These are phyloP conservation scores for Castanopsis chinensis DNA, from an alignment of 306 rosid species.

Conservation along the genomic window DNA sequence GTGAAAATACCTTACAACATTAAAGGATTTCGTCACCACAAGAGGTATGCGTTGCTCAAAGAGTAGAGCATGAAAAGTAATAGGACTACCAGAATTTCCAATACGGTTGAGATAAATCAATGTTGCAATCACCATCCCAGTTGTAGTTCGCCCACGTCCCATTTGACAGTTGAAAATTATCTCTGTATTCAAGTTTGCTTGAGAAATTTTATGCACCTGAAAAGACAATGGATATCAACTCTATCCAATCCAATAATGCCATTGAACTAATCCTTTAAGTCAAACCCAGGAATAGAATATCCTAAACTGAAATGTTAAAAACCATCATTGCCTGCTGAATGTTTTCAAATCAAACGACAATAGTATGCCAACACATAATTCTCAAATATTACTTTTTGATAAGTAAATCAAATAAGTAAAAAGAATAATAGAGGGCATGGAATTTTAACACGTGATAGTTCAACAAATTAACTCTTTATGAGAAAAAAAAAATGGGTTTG, in stretches of 20 bases:
- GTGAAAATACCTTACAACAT: constrained; percentile 23
- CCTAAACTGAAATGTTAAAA: background rate
- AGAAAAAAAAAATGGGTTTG: background rate
- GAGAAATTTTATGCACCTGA: constrained; percentile 81
- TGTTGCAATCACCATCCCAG: constrained; percentile 97
- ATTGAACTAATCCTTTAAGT: background rate
- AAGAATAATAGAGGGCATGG: background rate
- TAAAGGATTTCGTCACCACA: background rate
- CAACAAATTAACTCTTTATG: background rate
- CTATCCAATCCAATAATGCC: constrained; percentile 6
- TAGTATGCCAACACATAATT: background rate
- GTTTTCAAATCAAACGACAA: background rate
- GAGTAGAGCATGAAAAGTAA: constrained; percentile 17
- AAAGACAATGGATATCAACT: constrained; percentile 33
- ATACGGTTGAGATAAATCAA: constrained; percentile 76
- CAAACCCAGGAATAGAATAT: background rate
- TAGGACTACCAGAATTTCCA: constrained; percentile 70
- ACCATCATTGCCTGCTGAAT: background rate
- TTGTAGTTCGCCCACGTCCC: constrained; percentile 96
- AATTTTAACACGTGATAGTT: background rate
- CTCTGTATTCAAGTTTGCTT: constrained; percentile 66
- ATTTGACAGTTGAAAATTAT: constrained; percentile 93
- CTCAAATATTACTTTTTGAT: background rate
- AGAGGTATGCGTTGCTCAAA: background rate
- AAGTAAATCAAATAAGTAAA: background rate